phyloP scores from a whole-genome alignment of 129 eudicot species.

The Tanacetum coccineum region DNA sequence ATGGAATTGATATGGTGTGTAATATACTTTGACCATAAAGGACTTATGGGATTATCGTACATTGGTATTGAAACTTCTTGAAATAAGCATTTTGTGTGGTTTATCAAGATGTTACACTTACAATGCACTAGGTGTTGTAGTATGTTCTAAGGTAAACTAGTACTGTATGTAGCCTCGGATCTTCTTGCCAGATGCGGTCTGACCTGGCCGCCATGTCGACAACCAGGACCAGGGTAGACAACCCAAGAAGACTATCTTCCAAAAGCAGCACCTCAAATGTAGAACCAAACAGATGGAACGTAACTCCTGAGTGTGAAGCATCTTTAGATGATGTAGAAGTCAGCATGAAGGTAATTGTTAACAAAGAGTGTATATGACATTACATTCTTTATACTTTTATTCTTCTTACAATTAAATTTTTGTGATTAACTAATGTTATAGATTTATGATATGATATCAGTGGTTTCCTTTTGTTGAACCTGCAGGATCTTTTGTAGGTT shows the following conservation, averaged over 20 bases:
- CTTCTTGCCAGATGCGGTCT: slow-evolving; percentile 75
- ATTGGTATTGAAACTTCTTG: no score
- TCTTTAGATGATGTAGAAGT: slow-evolving; percentile 43
- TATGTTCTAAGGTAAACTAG: slow-evolving; percentile 9
- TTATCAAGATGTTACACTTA: no score
- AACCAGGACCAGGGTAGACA: slow-evolving; percentile 47
- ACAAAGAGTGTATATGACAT: background rate
- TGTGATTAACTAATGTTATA: background rate
- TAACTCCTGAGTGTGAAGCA: slow-evolving; percentile 33
- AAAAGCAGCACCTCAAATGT: slow-evolving; percentile 34
- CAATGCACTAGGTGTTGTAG: background rate
- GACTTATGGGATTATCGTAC: no score
- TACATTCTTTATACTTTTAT: no score
- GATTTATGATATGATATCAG: slow-evolving; percentile 13
- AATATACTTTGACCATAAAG: no score
- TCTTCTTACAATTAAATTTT: background rate
- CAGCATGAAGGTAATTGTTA: slow-evolving; percentile 56
- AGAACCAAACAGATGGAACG: slow-evolving; percentile 25
- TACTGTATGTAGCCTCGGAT: slow-evolving; percentile 70
- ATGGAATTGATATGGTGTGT: no score
- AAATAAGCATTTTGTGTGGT: no score
- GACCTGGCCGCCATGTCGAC: slow-evolving; percentile 95
- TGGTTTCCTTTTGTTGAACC: slow-evolving; percentile 10
- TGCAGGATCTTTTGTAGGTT: slow-evolving; percentile 89
- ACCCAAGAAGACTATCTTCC: slow-evolving; percentile 49